Conservation (phyloP, 805 yeast species). For the Pichia rugopelliculosa region DNA sequence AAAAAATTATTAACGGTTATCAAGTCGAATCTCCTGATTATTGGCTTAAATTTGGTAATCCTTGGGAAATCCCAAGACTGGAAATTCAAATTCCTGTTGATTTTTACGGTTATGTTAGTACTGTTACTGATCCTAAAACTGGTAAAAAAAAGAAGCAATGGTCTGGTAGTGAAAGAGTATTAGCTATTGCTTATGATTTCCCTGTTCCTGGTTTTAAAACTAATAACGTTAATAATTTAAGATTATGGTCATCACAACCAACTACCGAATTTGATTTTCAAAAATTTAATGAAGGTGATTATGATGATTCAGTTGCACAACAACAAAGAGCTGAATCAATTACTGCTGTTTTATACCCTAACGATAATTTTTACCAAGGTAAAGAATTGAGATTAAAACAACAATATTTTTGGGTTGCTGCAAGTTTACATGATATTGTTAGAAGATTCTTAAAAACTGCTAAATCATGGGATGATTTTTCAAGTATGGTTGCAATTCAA, state of each 20-base stretch:
- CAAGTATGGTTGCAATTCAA: slow-evolving; percentile 85
- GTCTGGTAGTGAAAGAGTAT: slow-evolving; percentile 84
- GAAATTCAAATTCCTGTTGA: slow-evolving; percentile 88
- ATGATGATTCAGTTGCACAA: slow-evolving; percentile 70
- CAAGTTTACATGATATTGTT: slow-evolving; percentile 83
- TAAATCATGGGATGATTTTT: slow-evolving; percentile 73
- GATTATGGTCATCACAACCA: slow-evolving; percentile 87
- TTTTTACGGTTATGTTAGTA: slow-evolving; percentile 76
- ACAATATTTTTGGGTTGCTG: slow-evolving; percentile 96
- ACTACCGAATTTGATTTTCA: slow-evolving; percentile 86
- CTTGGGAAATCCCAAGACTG: slow-evolving; percentile 86
- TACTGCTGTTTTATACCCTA: slow-evolving; percentile 88
- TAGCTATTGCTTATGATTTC: slow-evolving; percentile 86
- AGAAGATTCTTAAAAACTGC: slow-evolving; percentile 79
- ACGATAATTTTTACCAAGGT: slow-evolving; percentile 87
- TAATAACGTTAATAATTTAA: slow-evolving; percentile 74
- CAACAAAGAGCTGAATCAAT: slow-evolving; percentile 89
- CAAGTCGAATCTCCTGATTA: slow-evolving; percentile 94
- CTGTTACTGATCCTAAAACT: slow-evolving; percentile 43
- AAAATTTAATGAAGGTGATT: slow-evolving; percentile 89
- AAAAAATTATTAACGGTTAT: slow-evolving; percentile 82
- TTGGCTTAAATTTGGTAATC: slow-evolving; percentile 83
- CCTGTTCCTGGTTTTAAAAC: slow-evolving; percentile 91
- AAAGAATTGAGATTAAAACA: slow-evolving; percentile 89
- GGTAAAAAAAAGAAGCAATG: slow-evolving; percentile 58